Conservation (phyloP, 768 basidiomycete species). For the Panaeolus cyanescens region DNA sequence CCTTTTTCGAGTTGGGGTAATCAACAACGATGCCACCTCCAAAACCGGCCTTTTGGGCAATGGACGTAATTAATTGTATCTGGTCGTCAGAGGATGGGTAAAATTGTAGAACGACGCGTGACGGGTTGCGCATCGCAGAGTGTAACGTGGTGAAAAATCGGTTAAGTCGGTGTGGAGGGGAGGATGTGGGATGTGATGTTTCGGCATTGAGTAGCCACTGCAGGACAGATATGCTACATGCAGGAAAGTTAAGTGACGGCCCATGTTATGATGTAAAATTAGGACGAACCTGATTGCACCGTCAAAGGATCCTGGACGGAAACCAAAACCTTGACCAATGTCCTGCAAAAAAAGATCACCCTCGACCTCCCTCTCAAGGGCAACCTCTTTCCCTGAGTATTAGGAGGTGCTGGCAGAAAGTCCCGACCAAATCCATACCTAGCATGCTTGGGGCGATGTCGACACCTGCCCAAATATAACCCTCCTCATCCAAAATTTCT, state of each 20-base stretch:
- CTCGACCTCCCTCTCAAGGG: conserved; percentile 91
- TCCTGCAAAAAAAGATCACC: conserved; percentile 97
- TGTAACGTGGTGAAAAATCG: conserved; percentile 94
- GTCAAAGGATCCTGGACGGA: conserved; percentile 95
- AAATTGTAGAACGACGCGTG: conserved; percentile 88
- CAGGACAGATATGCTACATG: conserved; percentile 88
- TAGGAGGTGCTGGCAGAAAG: background rate
- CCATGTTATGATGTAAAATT: background rate
- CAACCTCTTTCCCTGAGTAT: conserved; percentile 67
- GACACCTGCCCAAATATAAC: conserved; percentile 90
- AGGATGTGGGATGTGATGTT: conserved; percentile 85
- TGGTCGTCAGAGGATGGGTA: conserved; percentile 98
- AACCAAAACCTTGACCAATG: conserved; percentile 97
- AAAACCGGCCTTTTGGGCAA: conserved; percentile 93
- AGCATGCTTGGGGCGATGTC: conserved; percentile 98
- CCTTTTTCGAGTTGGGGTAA: conserved; percentile 96
- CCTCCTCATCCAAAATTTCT: conserved; percentile 94
- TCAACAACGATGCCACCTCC: conserved; percentile 96
- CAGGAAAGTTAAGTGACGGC: background rate
- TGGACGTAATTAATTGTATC: conserved; percentile 90
- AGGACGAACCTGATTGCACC: conserved; percentile 86
- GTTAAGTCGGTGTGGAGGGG: conserved; percentile 80
- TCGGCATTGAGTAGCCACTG: conserved; percentile 99
- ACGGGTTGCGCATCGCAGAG: conserved; percentile 82
- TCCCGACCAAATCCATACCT: conserved; percentile 50